phyloP scores from a whole-genome alignment of 108 stramenopile species.

The Fistulifera pelliculosa region DNA sequence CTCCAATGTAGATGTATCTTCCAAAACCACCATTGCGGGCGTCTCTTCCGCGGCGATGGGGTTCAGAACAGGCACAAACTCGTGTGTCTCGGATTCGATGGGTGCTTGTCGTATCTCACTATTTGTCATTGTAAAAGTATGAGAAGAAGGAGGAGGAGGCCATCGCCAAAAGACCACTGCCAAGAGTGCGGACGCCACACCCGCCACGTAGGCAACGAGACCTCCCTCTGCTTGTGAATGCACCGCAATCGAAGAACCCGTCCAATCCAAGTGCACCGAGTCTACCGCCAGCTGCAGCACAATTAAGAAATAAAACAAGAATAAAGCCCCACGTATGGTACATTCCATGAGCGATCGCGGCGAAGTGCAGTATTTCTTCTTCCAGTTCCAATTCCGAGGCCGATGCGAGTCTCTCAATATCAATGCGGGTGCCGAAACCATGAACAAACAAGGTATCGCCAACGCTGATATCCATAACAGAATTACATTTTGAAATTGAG shows the following conservation, averaged over 20 bases:
- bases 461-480: slow-evolving; percentile 19
- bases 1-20: background rate
- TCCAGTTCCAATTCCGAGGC: background rate
- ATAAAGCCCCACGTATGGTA: slow-evolving; percentile 19
- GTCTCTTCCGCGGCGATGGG: background rate
- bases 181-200: slow-evolving; percentile 16
- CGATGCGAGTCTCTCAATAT: slow-evolving; percentile 12
- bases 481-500: slow-evolving; percentile 15
- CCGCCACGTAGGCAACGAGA: slow-evolving; percentile 24
- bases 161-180: slow-evolving; percentile 20
- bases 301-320: slow-evolving; percentile 20
- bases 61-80: no score
- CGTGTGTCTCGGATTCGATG: no score
- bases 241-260: slow-evolving; percentile 16
- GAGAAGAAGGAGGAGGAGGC: background rate
- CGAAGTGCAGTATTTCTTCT: background rate
- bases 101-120: no score
- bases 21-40: slow-evolving; percentile 6
- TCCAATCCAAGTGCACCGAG: slow-evolving; percentile 17
- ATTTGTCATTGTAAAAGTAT: no score
- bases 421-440: slow-evolving; percentile 18
- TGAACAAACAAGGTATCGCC: slow-evolving; percentile 25
- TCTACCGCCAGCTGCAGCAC: slow-evolving; percentile 26
- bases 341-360: slow-evolving; percentile 12
- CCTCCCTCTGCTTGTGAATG: slow-evolving; percentile 20